Evolutionary conservation across 352 stramenopile species (phyloP).

Genomic region (Phytophthora constricta): DNA sequence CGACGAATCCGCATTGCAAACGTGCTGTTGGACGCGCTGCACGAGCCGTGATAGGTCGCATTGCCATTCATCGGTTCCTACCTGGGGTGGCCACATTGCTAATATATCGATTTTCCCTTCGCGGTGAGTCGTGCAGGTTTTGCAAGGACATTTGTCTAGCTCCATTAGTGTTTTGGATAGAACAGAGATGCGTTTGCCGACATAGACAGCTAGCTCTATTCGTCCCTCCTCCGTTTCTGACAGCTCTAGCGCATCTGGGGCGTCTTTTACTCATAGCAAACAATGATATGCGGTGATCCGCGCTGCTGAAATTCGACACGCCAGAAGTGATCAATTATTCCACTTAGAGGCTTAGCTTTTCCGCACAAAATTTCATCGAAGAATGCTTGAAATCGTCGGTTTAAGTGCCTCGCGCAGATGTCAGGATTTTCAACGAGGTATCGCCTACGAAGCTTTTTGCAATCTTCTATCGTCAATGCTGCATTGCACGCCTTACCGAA

Average conservation of each 20-base stretch:
- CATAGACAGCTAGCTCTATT: background rate
- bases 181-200: background rate
- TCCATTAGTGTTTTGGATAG: background rate
- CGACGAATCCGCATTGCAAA: background rate
- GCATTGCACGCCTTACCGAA: constrained; percentile 29
- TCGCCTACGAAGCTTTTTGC: background rate
- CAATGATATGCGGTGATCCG: background rate
- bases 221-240: background rate
- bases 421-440: background rate
- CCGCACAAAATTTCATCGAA: constrained; percentile 10
- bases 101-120: background rate
- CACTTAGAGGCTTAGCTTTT: background rate
- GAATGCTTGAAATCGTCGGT: constrained; percentile 8
- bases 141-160: background rate
- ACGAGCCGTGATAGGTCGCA: background rate
- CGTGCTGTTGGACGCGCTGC: background rate
- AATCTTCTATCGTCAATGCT: constrained; percentile 2
- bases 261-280: background rate
- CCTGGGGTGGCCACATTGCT: background rate
- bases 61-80: background rate
- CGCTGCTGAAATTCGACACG: background rate
- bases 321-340: constrained; percentile 5
- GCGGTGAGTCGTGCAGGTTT: background rate
- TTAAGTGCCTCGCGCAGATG: constrained; percentile 2
- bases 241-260: background rate